These are phyloP conservation scores for Trichoderma arundinaceum DNA, from an alignment of 2,329 filamentous ascomycete genomes.

Conservation along the genomic window DNA sequence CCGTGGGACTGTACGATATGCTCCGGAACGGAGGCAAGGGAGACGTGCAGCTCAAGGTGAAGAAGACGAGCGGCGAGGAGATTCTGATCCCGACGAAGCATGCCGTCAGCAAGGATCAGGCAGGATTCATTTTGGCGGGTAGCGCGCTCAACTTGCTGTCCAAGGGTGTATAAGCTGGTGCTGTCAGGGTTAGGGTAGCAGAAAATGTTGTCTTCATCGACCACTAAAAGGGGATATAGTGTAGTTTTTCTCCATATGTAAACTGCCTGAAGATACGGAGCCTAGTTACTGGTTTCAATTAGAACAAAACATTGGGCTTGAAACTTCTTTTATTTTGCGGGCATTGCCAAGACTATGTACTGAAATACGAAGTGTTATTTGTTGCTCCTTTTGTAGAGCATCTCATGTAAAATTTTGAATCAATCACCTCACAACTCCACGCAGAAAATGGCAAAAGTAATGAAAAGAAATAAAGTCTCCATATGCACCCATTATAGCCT, in stretches of 20 bases:
- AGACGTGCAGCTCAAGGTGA: conserved; percentile 72
- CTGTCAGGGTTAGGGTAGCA: background rate
- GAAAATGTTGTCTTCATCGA: too few species aligned
- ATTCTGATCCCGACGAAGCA: conserved; percentile 80
- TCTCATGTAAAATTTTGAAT: background rate
- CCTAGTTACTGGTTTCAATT: background rate
- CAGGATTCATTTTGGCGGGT: conserved; percentile 88
- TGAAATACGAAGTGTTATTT: background rate
- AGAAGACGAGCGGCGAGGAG: conserved; percentile 65
- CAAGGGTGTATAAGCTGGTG: conserved; percentile 50
- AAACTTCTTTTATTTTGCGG: background rate
- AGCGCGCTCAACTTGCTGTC: conserved; percentile 91
- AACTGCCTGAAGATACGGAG: background rate
- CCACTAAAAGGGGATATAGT: too few species aligned
- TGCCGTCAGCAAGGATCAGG: conserved; percentile 87
- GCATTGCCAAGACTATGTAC: background rate
- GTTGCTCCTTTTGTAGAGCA: background rate
- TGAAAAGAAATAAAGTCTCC: too few species aligned
- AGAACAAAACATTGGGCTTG: background rate
- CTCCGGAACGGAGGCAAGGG: conserved; percentile 78
- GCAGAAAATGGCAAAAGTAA: background rate
- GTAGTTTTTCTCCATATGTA: too few species aligned
- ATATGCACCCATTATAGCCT: conserved; percentile 9
- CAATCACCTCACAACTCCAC: background rate
- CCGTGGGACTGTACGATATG: conserved; percentile 83